These are phyloP conservation scores for Botrytis medusae DNA, from an alignment of 2,329 filamentous ascomycete species.

Conservation along the genomic window DNA sequence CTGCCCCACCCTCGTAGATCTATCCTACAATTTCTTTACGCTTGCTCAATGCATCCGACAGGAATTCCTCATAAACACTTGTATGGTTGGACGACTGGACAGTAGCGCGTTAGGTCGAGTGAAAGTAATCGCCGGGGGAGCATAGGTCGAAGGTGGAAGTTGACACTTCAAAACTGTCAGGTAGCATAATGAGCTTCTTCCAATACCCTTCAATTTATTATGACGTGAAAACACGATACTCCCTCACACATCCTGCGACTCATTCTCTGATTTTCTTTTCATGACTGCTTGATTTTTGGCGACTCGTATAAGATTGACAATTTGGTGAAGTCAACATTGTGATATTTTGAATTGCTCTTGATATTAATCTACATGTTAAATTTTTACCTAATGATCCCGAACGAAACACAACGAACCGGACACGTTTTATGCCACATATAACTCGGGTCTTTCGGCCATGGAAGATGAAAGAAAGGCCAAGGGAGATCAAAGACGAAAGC, in stretches of 20 bases:
- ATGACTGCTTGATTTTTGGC: background rate
- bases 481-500: background rate
- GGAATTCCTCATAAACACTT: conserved; percentile 37
- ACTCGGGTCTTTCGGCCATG: conserved; percentile 6
- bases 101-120: conserved; percentile 51
- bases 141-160: conserved; percentile 48
- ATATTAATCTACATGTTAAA: background rate
- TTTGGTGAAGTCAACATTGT: background rate
- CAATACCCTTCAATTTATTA: conserved; percentile 30
- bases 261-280: background rate
- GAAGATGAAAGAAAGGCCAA: background rate
- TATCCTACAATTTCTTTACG: conserved; percentile 34
- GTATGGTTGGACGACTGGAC: conserved; percentile 45
- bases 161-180: conserved; percentile 44
- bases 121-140: conserved; percentile 50
- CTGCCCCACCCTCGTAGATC: conserved; percentile 48
- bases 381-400: background rate
- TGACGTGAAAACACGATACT: conserved; percentile 18
- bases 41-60: conserved; percentile 41
- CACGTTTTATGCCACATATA: background rate
- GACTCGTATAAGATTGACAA: background rate
- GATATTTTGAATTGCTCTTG: background rate
- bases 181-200: conserved; percentile 43
- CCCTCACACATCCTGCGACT: background rate
- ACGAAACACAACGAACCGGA: background rate